These are phyloP conservation scores for Oenanthe sinensis DNA, from an alignment of 129 eudicot species.

Conservation along the genomic window DNA sequence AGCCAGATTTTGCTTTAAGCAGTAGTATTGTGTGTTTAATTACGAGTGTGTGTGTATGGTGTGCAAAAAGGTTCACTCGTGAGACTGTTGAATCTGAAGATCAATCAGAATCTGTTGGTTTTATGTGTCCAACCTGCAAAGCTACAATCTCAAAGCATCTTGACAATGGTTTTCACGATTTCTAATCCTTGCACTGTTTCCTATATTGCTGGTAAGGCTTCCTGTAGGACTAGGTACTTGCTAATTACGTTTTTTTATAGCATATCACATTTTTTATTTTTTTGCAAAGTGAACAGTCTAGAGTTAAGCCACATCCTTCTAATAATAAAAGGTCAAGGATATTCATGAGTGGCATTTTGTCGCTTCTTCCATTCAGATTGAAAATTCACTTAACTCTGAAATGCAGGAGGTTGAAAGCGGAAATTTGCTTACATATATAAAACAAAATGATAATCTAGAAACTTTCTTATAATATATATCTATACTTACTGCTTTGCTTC, in stretches of 20 bases:
- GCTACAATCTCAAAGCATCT: slow-evolving; percentile 43
- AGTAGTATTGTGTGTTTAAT: slow-evolving; percentile 14
- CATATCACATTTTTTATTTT: neutral
- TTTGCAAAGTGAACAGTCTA: neutral
- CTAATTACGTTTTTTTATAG: neutral
- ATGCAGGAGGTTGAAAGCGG: neutral
- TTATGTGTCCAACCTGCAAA: slow-evolving; percentile 62
- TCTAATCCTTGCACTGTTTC: slow-evolving; percentile 13
- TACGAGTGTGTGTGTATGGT: slow-evolving; percentile 53
- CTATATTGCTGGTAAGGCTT: neutral
- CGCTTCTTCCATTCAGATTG: neutral
- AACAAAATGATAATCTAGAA: neutral
- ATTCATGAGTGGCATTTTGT: neutral
- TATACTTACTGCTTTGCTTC: neutral
- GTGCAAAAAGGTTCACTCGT: slow-evolving; percentile 42
- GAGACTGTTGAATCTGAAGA: slow-evolving; percentile 35
- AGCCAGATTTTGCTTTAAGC: slow-evolving; percentile 16
- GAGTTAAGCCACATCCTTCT: too few species aligned
- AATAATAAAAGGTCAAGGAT: neutral
- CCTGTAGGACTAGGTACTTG: neutral
- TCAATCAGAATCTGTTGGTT: slow-evolving; percentile 55
- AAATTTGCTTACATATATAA: neutral
- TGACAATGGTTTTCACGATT: slow-evolving; percentile 21
- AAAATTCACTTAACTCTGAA: neutral
- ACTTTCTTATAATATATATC: neutral